Conservation (phyloP, 345 rosid species). For the Barbarea vulgaris region DNA sequence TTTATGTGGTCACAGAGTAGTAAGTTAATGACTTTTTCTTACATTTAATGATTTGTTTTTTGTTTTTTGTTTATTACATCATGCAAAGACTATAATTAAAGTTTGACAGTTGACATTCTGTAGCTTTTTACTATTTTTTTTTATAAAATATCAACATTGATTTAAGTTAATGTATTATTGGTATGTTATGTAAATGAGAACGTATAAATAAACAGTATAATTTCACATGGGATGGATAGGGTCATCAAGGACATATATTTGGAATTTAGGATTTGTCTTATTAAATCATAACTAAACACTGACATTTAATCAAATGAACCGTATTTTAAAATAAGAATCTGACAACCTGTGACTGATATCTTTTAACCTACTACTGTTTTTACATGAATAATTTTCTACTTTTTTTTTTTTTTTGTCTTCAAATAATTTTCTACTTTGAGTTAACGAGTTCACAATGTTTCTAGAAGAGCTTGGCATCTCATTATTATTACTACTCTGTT, state of each 20-base stretch:
- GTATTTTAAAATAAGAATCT: neutral
- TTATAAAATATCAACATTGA: neutral
- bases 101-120: slow-evolving; percentile 29
- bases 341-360: neutral
- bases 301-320: neutral
- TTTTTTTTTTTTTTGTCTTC: no score
- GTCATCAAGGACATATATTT: neutral
- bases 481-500: neutral
- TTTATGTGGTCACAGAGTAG: slow-evolving; percentile 33
- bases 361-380: neutral
- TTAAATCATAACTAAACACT: neutral
- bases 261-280: slow-evolving; percentile 11
- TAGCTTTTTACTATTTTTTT: neutral
- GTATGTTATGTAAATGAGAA: neutral
- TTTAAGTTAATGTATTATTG: neutral
- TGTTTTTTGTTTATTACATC: slow-evolving; percentile 9
- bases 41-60: slow-evolving; percentile 27
- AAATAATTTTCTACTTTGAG: no score
- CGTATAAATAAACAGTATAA: neutral
- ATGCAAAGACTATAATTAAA: slow-evolving; percentile 34
- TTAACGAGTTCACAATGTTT: neutral
- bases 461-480: neutral
- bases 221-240: slow-evolving; percentile 13
- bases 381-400: neutral
- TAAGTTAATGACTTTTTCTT: slow-evolving; percentile 37